Evolutionary conservation across 805 yeast species (phyloP), one percentile per base, ranked within the genome.

Genomic region (Wickerhamiella australiensis): DNA sequence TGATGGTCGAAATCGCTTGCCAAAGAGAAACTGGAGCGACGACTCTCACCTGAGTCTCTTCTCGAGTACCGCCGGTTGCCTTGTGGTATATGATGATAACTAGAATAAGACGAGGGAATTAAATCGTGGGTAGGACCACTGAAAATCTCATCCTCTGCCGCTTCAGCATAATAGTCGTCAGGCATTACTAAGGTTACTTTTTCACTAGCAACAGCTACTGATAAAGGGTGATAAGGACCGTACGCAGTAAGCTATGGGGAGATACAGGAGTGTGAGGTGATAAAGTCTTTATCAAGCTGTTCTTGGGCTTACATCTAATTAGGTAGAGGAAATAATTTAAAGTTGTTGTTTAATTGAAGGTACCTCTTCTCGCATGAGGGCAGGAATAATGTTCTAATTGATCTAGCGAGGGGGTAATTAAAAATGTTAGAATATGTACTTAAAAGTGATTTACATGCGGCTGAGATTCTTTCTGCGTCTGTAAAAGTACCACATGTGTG

Each of bases 401-500:
- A n/a, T n/a, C n/a, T n/a, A n/a, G n/a, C n/a, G n/a, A n/a, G n/a
- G n/a, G 6, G 9, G 33, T 29, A 29, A 29, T 7, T 29, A 11
- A 29, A 29, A 29, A 29, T n/a, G 15, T 33, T n/a, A 5, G 15
- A n/a, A 11, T 17, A 33, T 33, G 26, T 22, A 18, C 26, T 17
- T 8, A 7, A 36, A 22, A 20, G 42, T 12, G 17, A 13, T n/a
- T 17, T 17, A 36, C 33, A 45, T 23, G 5, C 46, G 26, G 5
- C 33, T 38, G 50, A 61, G 52, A 48, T 62, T 53, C 66, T 63
- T 64, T 48, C 67, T 54, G 33, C 67, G 60, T 50, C 63, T 60
- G 33, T 52, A 53, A 46, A 56, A 51, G 68, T 90, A 90, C 77
- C 81, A 87, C 92, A 87, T 83, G 73, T 84, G 88, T 37, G 96